Conservation (phyloP, 257 asterid species). For the Scutellaria galericulata region DNA sequence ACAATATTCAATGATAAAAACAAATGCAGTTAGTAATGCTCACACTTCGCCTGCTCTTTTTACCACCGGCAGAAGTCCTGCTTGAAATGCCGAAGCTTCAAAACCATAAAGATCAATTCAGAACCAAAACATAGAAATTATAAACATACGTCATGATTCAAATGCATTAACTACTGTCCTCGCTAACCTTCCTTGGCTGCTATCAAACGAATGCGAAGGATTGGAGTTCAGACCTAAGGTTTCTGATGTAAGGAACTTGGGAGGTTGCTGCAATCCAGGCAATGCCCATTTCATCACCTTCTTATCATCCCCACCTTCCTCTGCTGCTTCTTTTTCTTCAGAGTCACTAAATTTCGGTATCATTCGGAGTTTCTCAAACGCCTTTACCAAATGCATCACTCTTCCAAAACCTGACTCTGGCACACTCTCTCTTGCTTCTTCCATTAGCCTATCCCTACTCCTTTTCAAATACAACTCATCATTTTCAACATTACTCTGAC, state of each 20-base stretch:
- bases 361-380: slow-evolving; percentile 67
- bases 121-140: slow-evolving; percentile 22
- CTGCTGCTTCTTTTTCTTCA: slow-evolving; percentile 44
- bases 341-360: slow-evolving; percentile 44
- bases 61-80: slow-evolving; percentile 56
- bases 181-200: slow-evolving; percentile 71
- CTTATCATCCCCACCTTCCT: slow-evolving; percentile 39
- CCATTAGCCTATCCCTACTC: slow-evolving; percentile 68
- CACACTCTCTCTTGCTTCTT: slow-evolving; percentile 53
- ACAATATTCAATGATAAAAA: slow-evolving; percentile 7
- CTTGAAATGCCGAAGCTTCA: slow-evolving; percentile 52
- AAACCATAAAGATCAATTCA: slow-evolving; percentile 29
- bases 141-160: slow-evolving; percentile 13
- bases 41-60: slow-evolving; percentile 68
- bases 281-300: slow-evolving; percentile 55
- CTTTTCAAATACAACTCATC: slow-evolving; percentile 53
- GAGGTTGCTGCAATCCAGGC: slow-evolving; percentile 55
- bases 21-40: slow-evolving; percentile 35
- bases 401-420: slow-evolving; percentile 71
- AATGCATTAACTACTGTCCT: not conserved
- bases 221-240: slow-evolving; percentile 67
- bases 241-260: slow-evolving; percentile 61
- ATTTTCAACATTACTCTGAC: slow-evolving; percentile 28
- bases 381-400: slow-evolving; percentile 82
- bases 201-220: slow-evolving; percentile 52